Conservation (phyloP, 2,329 filamentous ascomycete species). For the Hypoxylon sp. region DNA sequence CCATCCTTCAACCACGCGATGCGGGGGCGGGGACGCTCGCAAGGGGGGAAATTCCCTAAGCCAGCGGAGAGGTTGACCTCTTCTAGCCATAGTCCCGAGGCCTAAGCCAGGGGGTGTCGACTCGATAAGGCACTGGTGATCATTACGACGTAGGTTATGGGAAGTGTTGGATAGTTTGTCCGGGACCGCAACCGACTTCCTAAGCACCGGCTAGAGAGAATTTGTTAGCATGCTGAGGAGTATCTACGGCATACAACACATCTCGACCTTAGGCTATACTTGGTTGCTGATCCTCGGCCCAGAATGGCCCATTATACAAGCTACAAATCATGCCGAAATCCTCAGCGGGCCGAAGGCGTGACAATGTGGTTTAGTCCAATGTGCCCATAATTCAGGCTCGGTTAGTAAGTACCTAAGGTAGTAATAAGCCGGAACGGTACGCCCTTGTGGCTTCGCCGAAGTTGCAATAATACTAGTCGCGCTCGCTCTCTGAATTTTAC, state of each 20-base stretch:
- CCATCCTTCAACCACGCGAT: conserved; percentile 31
- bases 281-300: conserved; percentile 27
- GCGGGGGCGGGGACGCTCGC: conserved; percentile 39
- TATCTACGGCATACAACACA: conserved; percentile 14
- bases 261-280: conserved; percentile 42
- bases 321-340: conserved; percentile 26
- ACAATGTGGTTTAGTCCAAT: conserved; percentile 15
- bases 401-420: conserved; percentile 27
- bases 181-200: conserved; percentile 14
- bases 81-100: conserved; percentile 26
- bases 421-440: not conserved
- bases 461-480: not conserved
- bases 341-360: conserved; percentile 15
- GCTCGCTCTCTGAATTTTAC: not conserved
- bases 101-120: conserved; percentile 17
- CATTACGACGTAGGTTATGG: conserved; percentile 15
- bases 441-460: not conserved
- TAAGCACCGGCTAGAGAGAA: conserved; percentile 16
- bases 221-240: conserved; percentile 7
- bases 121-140: conserved; percentile 22
- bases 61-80: conserved; percentile 12
- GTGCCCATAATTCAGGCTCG: conserved; percentile 29
- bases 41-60: conserved; percentile 29
- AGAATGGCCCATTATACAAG: conserved; percentile 33
- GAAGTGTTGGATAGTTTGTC: conserved; percentile 31